Evolutionary conservation across 2,329 filamentous ascomycete species (phyloP), one percentile per base, ranked within the genome.

Genomic region (Trichoderma endophyticum): DNA sequence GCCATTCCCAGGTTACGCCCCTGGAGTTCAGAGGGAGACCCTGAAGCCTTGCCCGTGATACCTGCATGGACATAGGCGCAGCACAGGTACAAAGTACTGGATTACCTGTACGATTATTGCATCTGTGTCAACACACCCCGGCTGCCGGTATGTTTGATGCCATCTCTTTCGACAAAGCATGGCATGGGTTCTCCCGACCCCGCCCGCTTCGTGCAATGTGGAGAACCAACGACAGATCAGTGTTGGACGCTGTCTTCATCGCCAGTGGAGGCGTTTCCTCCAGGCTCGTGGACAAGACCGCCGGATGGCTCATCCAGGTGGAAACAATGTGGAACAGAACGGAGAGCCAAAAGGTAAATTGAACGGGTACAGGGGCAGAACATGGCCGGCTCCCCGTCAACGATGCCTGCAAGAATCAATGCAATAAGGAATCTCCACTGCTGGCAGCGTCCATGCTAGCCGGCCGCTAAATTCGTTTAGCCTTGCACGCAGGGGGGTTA

Each of bases 291-390:
- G 28, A 32, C 28, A 51, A 70, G 56, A 18, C 39, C 15, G 39
- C 34, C 43, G 66, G 57, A 54, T 54, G 26, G 57, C 57, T 61
- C 39, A 62, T 36, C 32, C 39, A 61, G 56, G 56, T 39, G 66
- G 26, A 15, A 34, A 18, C 12, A 32, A 7, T 5, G 39, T 21
- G 39, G 62, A 63, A 63, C 14, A 28, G 39, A 63, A 63, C 14
- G 18, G 62, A 51, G 43, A 56, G 30, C 51, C 51, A 60, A 69
- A 68, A 61, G 56, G 66, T 51, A 61, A 51, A 69, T 51, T 26
- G 36, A 70, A 70, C 57, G 39, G 36, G n/a, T 54, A 24, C 66
- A 70, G 39, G 66, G 66, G 56, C 57, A 34, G 48, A 61, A 51
- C 66, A 61, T 34, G 56, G 54, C 36, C 21, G 43, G n/a, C 56